Base-by-base conservation (phyloP, 495 filamentous ascomycete genomes). In the Tuber aestivum region DNA sequence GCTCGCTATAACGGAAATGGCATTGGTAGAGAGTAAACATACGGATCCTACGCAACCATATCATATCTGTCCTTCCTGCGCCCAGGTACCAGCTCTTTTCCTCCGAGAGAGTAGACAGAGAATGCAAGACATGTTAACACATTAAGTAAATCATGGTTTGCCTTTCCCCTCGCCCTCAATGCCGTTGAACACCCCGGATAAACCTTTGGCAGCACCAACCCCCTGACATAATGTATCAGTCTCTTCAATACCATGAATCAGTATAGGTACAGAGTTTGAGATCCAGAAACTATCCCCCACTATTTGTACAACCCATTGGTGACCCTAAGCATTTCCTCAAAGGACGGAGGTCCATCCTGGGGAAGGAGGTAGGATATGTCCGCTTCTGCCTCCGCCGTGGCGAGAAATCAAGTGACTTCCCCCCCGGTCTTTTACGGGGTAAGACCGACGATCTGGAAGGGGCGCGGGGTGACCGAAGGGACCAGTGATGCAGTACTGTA, bases 311-410 rank as follows among this genome's bases (percentile, higher is more conserved):
- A 83, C 32, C 92, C 87, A 83, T 97, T 89, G 73, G 93, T 87
- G 41, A 89, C 91, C 76, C 88, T 86, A 68, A 97, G 87, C 0
- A 94, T 95, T 80, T 95, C 91, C 4, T 89, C 88, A 80, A 96
- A 97, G 7, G 91, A 91, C 9, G 90, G 88, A 0, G 87, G 87
- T 9, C 93, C 89, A 84, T 97, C 94, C 74, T 94, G 87, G 3
- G 93, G 93, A 83, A 97, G 94, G 10, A 97, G 87, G 77, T 97
- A 97, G 84, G 92, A 92, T 71, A 97, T 92, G 82, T 97, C 95
- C 0, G 97, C 91, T 69, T 95, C 89, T 1, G 92, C 90, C 16
- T 88, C 88, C 40, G 97, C 84, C 88, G 32, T 7, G 38, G 38
- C 7, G 3, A 94, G 83, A 6, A 88, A 87, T 83, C 90, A 87